Percentiles rank a stretch among this genome's conserved stretches.
Evolutionary conservation across 495 filamentous ascomycete species (phyloP).

Genomic region (Aspergillus leporis): DNA sequence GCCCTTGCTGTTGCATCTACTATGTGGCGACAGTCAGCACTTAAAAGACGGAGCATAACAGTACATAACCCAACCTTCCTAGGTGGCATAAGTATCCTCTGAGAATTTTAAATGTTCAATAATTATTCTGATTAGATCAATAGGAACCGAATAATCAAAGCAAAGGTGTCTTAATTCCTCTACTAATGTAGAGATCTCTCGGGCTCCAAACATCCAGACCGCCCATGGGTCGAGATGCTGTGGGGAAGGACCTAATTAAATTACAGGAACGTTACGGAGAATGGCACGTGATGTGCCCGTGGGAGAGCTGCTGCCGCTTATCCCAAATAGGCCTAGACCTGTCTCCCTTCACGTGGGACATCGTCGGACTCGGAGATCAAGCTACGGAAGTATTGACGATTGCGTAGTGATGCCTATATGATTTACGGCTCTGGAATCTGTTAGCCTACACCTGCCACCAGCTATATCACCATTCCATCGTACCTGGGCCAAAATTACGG

Average conservation of each 20-base stretch:
- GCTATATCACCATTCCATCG: neutral
- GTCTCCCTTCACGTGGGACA: constrained; percentile 15
- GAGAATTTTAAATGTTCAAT: too few relatives aligned
- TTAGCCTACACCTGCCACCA: neutral
- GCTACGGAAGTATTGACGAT: constrained; percentile 2
- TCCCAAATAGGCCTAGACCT: constrained; percentile 6
- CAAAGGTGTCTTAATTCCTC: neutral
- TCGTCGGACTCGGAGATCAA: constrained; percentile 18
- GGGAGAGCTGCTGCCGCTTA: neutral
- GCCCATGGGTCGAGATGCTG: neutral
- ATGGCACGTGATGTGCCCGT: neutral
- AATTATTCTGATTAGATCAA: too few relatives aligned
- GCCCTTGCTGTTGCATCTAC: too few relatives aligned
- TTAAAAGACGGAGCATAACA: too few relatives aligned
- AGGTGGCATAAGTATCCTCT: too few relatives aligned
- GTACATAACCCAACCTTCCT: too few relatives aligned
- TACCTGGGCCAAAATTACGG: neutral
- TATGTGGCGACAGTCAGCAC: too few relatives aligned
- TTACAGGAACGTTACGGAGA: constrained; percentile 10
- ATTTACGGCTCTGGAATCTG: neutral
- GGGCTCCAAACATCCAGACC: neutral
- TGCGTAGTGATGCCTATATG: neutral
- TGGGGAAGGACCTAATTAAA: neutral
- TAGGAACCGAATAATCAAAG: too few relatives aligned
- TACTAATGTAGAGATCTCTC: too few relatives aligned